These are phyloP conservation scores for Coriolopsis trogii DNA, from an alignment of 1,284 basidiomycete species.

Conservation along the genomic window DNA sequence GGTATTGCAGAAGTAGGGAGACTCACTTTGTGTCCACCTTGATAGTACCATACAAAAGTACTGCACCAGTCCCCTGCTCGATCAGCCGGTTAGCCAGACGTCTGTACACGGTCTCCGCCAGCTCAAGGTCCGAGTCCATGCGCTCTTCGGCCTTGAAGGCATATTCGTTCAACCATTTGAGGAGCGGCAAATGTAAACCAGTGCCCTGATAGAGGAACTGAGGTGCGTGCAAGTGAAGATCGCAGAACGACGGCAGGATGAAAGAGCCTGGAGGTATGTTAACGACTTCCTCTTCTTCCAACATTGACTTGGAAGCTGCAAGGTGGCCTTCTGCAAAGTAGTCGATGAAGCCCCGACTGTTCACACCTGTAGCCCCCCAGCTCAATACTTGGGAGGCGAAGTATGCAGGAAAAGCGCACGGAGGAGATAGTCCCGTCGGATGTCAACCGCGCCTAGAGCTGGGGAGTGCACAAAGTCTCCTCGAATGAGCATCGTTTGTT, in stretches of 20 bases:
- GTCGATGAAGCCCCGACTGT: slow-evolving; percentile 56
- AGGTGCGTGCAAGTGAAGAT: slow-evolving; percentile 84
- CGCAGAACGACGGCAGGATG: slow-evolving; percentile 76
- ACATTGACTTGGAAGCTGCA: slow-evolving; percentile 37
- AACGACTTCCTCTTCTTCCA: slow-evolving; percentile 28
- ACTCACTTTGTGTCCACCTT: slow-evolving; percentile 75
- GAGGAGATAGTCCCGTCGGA: slow-evolving; percentile 61
- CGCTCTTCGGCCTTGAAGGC: slow-evolving; percentile 79
- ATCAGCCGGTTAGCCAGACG: slow-evolving; percentile 64
- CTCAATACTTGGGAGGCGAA: too few relatives aligned
- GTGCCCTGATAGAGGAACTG: slow-evolving; percentile 87
- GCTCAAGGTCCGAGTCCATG: slow-evolving; percentile 61
- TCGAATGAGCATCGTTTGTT: slow-evolving; percentile 33
- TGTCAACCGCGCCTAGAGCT: slow-evolving; percentile 49
- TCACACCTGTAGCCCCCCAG: slow-evolving; percentile 47
- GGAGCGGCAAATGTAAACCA: slow-evolving; percentile 80
- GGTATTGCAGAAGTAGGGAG: background rate
- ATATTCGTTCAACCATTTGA: slow-evolving; percentile 82
- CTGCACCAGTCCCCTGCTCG: slow-evolving; percentile 75
- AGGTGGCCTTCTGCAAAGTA: slow-evolving; percentile 47
- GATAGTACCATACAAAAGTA: slow-evolving; percentile 82
- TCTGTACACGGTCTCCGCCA: slow-evolving; percentile 69
- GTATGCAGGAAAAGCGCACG: slow-evolving; percentile 41
- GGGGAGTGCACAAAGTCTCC: slow-evolving; percentile 66
- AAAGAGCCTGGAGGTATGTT: slow-evolving; percentile 60